Evolutionary conservation across 345 rosid genomes (phyloP).

Genomic region (Rubroshorea leprosula): DNA sequence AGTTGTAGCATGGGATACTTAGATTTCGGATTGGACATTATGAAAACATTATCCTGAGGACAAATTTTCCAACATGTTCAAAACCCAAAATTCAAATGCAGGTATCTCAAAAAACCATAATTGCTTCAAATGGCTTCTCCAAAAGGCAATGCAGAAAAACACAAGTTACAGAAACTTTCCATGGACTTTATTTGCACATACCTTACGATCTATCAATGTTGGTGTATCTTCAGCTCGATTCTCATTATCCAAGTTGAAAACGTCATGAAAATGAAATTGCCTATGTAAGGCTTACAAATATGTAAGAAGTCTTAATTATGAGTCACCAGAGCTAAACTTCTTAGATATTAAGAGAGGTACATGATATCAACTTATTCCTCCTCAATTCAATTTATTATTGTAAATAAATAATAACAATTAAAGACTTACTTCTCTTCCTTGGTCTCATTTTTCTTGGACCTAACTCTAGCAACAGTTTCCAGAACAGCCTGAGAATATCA

Average conservation of each 20-base stretch:
- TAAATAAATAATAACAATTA: constrained; percentile 1
- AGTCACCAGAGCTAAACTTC: constrained; percentile 2
- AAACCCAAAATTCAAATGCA: constrained; percentile 4
- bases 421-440: constrained; percentile 74
- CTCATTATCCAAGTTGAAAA: constrained; percentile 83
- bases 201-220: constrained; percentile 87
- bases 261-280: constrained; percentile 75
- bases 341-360: constrained; percentile 1
- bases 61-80: constrained; percentile 17
- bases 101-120: constrained; percentile 5
- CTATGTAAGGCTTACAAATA: constrained; percentile 35
- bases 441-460: constrained; percentile 62
- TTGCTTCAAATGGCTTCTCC: background rate
- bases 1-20: constrained; percentile 92
- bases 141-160: background rate
- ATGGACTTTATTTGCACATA: constrained; percentile 16
- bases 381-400: background rate
- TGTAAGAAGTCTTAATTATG: constrained; percentile 23
- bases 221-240: constrained; percentile 85
- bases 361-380: background rate
- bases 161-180: constrained; percentile 2
- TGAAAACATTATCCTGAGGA: constrained; percentile 88
- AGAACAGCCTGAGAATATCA: constrained; percentile 65
- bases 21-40: constrained; percentile 93
- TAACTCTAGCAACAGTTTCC: constrained; percentile 75